These are phyloP conservation scores for Colletotrichum lindemuthianum DNA, from an alignment of 2,329 filamentous ascomycete genomes.

Conservation along the genomic window DNA sequence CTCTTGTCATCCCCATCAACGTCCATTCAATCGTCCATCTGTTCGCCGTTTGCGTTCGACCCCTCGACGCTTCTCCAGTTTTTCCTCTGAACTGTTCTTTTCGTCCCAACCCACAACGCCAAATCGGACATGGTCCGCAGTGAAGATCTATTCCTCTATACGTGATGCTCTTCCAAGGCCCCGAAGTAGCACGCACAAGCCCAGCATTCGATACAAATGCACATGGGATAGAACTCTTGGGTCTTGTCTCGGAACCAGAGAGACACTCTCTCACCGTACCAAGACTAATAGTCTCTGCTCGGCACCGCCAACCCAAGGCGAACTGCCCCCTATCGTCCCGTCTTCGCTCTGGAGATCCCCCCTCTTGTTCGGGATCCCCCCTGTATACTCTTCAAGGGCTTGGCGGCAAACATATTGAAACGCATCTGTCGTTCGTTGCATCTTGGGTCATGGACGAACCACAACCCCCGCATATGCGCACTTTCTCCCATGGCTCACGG, in stretches of 20 bases:
- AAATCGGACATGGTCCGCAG: not conserved
- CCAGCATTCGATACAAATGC: slow-evolving; percentile 7
- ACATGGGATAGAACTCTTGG: slow-evolving; percentile 15
- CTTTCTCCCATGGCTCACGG: not conserved
- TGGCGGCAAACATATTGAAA: slow-evolving; percentile 34
- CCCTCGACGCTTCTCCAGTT: not conserved
- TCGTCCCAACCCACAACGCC: too few relatives aligned
- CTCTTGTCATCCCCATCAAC: slow-evolving; percentile 7
- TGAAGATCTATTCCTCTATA: slow-evolving; percentile 15
- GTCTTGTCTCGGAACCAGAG: slow-evolving; percentile 25
- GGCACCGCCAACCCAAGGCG: slow-evolving; percentile 18
- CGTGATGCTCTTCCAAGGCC: slow-evolving; percentile 2
- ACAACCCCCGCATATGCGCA: slow-evolving; percentile 4
- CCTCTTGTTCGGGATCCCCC: slow-evolving; percentile 10
- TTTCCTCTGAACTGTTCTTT: not conserved
- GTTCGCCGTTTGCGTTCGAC: not conserved
- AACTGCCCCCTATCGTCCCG: slow-evolving; percentile 21
- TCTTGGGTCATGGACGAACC: too few relatives aligned
- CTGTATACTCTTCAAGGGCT: slow-evolving; percentile 1
- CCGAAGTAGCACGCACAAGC: slow-evolving; percentile 20
- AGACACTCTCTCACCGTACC: slow-evolving; percentile 10
- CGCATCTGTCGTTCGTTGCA: slow-evolving; percentile 25
- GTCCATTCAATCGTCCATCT: not conserved
- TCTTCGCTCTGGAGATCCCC: slow-evolving; percentile 17
- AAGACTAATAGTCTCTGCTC: slow-evolving; percentile 1